Conservation (phyloP, 148 eudicot genomes). For the Selenicereus undatus region DNA sequence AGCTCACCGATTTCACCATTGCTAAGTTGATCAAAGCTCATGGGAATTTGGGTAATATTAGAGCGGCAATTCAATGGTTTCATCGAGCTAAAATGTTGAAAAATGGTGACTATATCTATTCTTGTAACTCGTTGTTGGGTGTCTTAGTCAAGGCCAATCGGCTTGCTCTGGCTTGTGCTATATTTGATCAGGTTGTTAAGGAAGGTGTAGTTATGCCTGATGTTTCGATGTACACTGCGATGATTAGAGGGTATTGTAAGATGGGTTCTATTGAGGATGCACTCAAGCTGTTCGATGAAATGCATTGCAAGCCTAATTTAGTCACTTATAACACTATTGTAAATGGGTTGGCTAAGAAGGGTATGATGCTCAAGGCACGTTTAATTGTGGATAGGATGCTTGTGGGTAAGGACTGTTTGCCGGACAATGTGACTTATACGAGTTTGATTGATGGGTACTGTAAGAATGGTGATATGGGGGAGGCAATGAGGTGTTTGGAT, state of each 20-base stretch:
- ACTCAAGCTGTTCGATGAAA: conserved; percentile 44
- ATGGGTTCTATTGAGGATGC: conserved; percentile 26
- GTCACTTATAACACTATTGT: conserved; percentile 12
- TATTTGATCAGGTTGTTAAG: conserved; percentile 16
- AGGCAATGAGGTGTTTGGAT: conserved; percentile 16
- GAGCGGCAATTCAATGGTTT: conserved; percentile 35
- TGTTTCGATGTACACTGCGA: conserved; percentile 2
- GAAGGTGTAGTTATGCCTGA: conserved; percentile 4
- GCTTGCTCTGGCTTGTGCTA: background rate
- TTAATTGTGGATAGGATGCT: conserved; percentile 18
- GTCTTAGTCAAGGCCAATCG: conserved; percentile 14
- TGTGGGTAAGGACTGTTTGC: conserved; percentile 5
- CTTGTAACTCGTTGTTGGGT: conserved; percentile 16
- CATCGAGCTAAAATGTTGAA: conserved; percentile 17
- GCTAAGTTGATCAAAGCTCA: conserved; percentile 39
- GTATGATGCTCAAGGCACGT: conserved; percentile 15
- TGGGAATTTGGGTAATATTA: conserved; percentile 27
- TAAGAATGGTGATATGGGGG: conserved; percentile 26
- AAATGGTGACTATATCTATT: background rate
- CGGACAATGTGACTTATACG: conserved; percentile 7
- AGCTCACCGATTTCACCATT: conserved; percentile 33
- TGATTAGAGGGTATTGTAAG: conserved; percentile 24
- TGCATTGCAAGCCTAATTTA: conserved; percentile 13
- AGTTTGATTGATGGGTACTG: conserved; percentile 24
- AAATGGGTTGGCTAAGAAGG: conserved; percentile 13